Percentiles rank a stretch among this genome's conserved stretches.
Conservation (phyloP, 352 stramenopile species). For the Pythium oligandrum region DNA sequence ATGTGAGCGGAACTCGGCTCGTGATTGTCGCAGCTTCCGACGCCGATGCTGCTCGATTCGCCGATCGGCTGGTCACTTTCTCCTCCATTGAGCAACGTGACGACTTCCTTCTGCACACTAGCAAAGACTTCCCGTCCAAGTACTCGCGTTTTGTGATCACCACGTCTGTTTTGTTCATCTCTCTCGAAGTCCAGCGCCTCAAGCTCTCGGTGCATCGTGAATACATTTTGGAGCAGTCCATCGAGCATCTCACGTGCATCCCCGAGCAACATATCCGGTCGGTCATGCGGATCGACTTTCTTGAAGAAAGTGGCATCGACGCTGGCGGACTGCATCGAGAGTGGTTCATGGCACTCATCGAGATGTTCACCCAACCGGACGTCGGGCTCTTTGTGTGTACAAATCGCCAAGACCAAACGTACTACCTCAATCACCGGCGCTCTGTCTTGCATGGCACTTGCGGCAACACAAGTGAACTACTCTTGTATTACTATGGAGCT, state of each 20-base stretch:
- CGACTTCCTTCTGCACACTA: conserved; percentile 25
- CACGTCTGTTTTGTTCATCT: conserved; percentile 32
- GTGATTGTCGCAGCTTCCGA: conserved; percentile 1
- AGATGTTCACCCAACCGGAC: conserved; percentile 4
- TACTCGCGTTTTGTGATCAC: conserved; percentile 43
- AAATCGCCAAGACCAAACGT: conserved; percentile 16
- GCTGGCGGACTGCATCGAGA: conserved; percentile 51
- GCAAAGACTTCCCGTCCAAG: conserved; percentile 44
- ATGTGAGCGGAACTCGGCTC: too few species aligned
- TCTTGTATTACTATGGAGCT: conserved; percentile 9
- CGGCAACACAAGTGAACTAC: conserved; percentile 4
- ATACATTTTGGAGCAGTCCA: conserved; percentile 40
- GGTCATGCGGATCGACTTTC: conserved; percentile 43
- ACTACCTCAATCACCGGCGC: conserved; percentile 11
- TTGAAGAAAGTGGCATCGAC: conserved; percentile 49
- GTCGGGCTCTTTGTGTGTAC: conserved; percentile 9
- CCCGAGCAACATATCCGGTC: conserved; percentile 27
- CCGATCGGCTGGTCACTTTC: conserved; percentile 4
- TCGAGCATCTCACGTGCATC: conserved; percentile 46
- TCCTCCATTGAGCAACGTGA: conserved; percentile 1
- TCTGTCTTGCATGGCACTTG: neutral
- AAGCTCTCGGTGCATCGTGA: conserved; percentile 38
- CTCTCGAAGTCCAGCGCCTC: conserved; percentile 34
- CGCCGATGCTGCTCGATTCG: conserved; percentile 12
- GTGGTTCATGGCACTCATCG: conserved; percentile 40